A percentile compares a stretch with the other conserved stretches of the same genome.
Evolutionary conservation across 371 early-diverging fungal species (phyloP).

Genomic region (Blakeslea trispora): DNA sequence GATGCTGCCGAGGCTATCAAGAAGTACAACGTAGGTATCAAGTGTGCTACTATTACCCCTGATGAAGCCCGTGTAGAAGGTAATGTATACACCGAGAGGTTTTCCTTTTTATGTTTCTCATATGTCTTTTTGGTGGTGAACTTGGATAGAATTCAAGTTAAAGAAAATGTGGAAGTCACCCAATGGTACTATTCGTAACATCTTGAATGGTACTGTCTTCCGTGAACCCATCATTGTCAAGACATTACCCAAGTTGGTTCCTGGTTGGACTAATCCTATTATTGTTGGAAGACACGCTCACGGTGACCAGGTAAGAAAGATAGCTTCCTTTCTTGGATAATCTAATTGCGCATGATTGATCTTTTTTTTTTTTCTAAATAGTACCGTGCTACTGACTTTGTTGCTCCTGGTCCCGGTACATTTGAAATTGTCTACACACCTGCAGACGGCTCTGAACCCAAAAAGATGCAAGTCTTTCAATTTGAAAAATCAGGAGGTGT

Average conservation of each 20-base stretch:
- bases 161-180: conserved; percentile 97
- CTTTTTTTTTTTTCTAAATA: no score
- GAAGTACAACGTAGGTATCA: conserved; percentile 97
- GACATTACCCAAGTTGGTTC: conserved; percentile 89
- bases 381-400: conserved; percentile 95
- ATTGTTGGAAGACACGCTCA: conserved; percentile 96
- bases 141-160: conserved; percentile 90
- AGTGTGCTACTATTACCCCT: conserved; percentile 99
- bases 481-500: conserved; percentile 84
- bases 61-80: conserved; percentile 94
- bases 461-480: conserved; percentile 73
- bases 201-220: conserved; percentile 96
- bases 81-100: no score
- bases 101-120: no score
- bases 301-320: conserved; percentile 95
- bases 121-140: no score
- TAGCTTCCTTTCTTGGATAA: no score
- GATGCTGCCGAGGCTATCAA: conserved; percentile 96
- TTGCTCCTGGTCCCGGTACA: conserved; percentile 86
- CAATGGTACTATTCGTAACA: conserved; percentile 97
- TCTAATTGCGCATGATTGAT: no score
- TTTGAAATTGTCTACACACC: conserved; percentile 91
- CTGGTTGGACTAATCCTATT: conserved; percentile 95
- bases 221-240: conserved; percentile 94
- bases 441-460: conserved; percentile 67